Evolutionary conservation across 164 flowering plant genomes (phyloP), one percentile per base, ranked within the genome.

Genomic region (Saururus chinensis): DNA sequence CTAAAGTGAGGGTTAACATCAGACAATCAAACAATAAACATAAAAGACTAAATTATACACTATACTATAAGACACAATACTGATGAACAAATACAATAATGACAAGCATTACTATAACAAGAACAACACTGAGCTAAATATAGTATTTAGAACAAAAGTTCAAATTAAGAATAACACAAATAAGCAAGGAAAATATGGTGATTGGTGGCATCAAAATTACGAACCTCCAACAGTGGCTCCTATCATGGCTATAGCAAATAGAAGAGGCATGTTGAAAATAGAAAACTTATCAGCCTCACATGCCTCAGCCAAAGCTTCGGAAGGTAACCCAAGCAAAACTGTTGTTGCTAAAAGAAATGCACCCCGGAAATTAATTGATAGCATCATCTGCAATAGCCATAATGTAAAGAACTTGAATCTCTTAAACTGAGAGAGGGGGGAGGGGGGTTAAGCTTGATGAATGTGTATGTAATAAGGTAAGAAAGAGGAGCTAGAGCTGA

Each of bases 221-320:
- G 59, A 69, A 89, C 95, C 95, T 82, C 95, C 97, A 73, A 90
- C 95, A 52, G 87, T 77, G 60, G 95, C 95, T 30, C 97, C 97
- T 37, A 86, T 59, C 56, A 88, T 83, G 62, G 97, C 89, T 14
- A 90, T 86, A 51, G 72, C 61, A 51, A 86, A 83, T 64, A 90
- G 75, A 37, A 87, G 9, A 52, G 92, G 96, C 98, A 89, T 93
- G 69, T 77, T 79, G 68, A 85, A 73, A 41, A 76, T 19, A 21
- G 90, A 80, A 55, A 37, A 6, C 19, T 61, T 75, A n/a, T 77
- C 81, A 60, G 83, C 74, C 62, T 84, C 88, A 63, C 99, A 90
- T 60, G 91, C 79, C 77, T 88, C 97, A 22, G 97, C 99, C 67
- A 87, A 67, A 71, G 95, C 96, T 78, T 84, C 80, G 9, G 65